Conservation (phyloP, 768 basidiomycete genomes). For the Suillus luteus region DNA sequence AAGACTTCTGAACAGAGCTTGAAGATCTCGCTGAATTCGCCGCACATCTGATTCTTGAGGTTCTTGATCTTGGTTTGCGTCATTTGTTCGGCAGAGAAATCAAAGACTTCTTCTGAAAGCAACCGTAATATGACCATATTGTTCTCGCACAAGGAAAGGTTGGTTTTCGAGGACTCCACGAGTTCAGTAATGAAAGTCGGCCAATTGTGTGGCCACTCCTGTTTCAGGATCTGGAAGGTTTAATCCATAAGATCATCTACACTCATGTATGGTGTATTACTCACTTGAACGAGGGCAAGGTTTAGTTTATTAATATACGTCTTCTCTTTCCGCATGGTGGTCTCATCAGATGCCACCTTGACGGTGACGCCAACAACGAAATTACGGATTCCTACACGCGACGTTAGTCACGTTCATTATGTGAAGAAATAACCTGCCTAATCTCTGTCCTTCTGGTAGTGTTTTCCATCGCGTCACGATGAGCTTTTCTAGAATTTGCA, state of each 20-base stretch:
- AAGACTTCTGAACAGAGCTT: slow-evolving; percentile 95
- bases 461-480: slow-evolving; percentile 96
- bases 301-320: slow-evolving; percentile 96
- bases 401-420: slow-evolving; percentile 16
- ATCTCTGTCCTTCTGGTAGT: slow-evolving; percentile 89
- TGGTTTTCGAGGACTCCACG: slow-evolving; percentile 95
- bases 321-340: slow-evolving; percentile 87
- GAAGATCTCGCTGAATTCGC: slow-evolving; percentile 97
- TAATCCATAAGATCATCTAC: slow-evolving; percentile 11
- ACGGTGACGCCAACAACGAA: slow-evolving; percentile 94
- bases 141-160: slow-evolving; percentile 96
- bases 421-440: slow-evolving; percentile 51
- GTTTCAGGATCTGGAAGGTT: slow-evolving; percentile 83
- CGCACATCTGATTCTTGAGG: slow-evolving; percentile 97
- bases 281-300: slow-evolving; percentile 89
- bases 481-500: slow-evolving; percentile 96
- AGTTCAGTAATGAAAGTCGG: slow-evolving; percentile 96
- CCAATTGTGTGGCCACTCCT: slow-evolving; percentile 99
- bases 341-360: slow-evolving; percentile 91
- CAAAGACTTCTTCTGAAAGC: slow-evolving; percentile 98
- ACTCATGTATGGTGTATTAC: slow-evolving; percentile 20
- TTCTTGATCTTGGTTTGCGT: slow-evolving; percentile 97
- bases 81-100: slow-evolving; percentile 98
- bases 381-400: slow-evolving; percentile 80
- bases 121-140: slow-evolving; percentile 99